A percentile compares a stretch with the other conserved stretches of the same genome.
phyloP scores from a whole-genome alignment of 129 eudicot genomes.

The Flaveria ramosissima region DNA sequence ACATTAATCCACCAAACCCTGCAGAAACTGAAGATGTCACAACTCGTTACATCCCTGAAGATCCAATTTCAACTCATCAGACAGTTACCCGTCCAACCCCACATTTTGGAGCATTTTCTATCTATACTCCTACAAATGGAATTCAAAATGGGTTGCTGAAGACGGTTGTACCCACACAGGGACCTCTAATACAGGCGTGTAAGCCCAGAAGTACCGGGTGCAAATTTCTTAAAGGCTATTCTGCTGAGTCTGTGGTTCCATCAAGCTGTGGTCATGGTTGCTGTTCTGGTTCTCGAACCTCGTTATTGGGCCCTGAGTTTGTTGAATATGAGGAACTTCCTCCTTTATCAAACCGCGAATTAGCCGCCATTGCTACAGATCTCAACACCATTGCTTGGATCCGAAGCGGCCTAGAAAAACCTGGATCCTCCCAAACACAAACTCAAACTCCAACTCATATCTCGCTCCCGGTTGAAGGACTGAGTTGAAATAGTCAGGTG shows the following conservation, averaged over 20 bases:
- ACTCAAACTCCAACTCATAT: conserved; percentile 28
- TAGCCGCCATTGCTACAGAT: conserved; percentile 64
- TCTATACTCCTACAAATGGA: conserved; percentile 36
- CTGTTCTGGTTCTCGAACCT: conserved; percentile 41
- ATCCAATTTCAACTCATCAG: conserved; percentile 16
- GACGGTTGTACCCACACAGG: conserved; percentile 43
- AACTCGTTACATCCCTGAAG: conserved; percentile 22
- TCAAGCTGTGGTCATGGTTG: conserved; percentile 76
- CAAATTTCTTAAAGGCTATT: conserved; percentile 46
- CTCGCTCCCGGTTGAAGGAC: conserved; percentile 45
- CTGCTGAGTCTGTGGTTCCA: conserved; percentile 55
- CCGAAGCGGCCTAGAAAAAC: conserved; percentile 63
- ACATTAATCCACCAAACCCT: conserved; percentile 31
- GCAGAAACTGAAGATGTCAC: conserved; percentile 25
- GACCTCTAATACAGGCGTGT: conserved; percentile 53
- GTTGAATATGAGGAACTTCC: conserved; percentile 71
- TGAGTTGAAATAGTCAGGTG: conserved; percentile 32
- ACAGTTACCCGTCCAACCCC: conserved; percentile 50
- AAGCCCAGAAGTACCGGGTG: conserved; percentile 41
- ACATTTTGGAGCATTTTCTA: conserved; percentile 61
- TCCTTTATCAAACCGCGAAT: conserved; percentile 47
- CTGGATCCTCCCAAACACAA: conserved; percentile 12
- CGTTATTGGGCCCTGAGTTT: conserved; percentile 74
- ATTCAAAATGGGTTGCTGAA: conserved; percentile 16
- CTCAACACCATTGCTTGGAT: conserved; percentile 72